Evolutionary conservation across 1,284 basidiomycete genomes (phyloP).

Genomic region (Malassezia furfur): DNA sequence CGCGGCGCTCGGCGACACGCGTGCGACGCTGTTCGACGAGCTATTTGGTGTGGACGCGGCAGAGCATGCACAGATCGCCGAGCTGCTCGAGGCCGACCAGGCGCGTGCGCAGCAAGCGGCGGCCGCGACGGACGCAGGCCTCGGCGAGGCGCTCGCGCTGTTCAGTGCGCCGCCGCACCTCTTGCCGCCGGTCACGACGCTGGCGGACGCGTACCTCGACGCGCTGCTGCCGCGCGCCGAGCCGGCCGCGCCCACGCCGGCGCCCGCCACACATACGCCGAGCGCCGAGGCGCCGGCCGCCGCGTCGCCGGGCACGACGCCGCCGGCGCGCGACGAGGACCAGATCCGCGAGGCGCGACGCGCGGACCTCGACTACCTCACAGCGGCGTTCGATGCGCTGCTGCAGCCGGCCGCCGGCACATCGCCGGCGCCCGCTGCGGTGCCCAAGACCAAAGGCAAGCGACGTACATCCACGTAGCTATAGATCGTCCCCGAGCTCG

Average conservation of each 20-base stretch:
- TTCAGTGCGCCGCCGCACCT: constrained; percentile 70
- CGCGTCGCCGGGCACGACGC: neutral
- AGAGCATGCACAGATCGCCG: constrained; percentile 11
- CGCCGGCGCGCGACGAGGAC: constrained; percentile 10
- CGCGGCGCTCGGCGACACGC: constrained; percentile 48
- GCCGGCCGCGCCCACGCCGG: neutral
- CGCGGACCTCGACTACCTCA: constrained; percentile 18
- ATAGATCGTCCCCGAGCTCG: constrained; percentile 22
- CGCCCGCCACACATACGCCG: neutral
- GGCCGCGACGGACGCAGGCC: constrained; percentile 3
- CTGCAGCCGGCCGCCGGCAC: neutral
- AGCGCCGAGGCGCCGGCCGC: neutral
- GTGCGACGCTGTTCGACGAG: constrained; percentile 68
- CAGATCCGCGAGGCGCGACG: constrained; percentile 48
- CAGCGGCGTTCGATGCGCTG: constrained; percentile 12
- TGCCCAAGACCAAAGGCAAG: constrained; percentile 11
- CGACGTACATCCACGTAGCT: constrained; percentile 3
- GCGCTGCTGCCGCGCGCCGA: constrained; percentile 57
- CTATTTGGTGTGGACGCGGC: constrained; percentile 61
- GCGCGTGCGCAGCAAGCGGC: constrained; percentile 1
- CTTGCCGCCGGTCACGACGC: constrained; percentile 63
- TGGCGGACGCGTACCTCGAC: constrained; percentile 67
- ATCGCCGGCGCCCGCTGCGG: neutral
- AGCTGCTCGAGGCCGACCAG: constrained; percentile 13
- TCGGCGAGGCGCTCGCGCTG: constrained; percentile 49